Evolutionary conservation across 495 filamentous ascomycete genomes (phyloP).

Genomic region (Cairneyella variabilis): DNA sequence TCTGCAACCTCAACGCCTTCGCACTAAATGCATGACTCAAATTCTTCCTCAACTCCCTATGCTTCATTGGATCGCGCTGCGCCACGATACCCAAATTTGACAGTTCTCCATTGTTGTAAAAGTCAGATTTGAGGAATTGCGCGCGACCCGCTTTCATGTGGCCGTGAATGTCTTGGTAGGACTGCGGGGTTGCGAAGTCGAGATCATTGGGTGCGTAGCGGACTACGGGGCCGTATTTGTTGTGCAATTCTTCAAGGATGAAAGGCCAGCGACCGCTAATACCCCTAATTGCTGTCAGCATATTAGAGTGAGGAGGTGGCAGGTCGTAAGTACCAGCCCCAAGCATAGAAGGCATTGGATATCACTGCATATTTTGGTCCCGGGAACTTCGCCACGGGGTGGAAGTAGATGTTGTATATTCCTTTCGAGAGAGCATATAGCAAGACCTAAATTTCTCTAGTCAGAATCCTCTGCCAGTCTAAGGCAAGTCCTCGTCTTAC

Average conservation of each 20-base stretch:
- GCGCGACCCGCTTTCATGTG: not conserved
- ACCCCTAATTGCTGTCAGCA: constrained; percentile 14
- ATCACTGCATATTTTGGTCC: constrained; percentile 25
- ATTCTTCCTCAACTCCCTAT: not conserved
- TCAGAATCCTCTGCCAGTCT: too few relatives aligned
- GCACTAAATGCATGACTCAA: constrained; percentile 1
- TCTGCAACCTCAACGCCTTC: not conserved
- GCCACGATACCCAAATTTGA: not conserved
- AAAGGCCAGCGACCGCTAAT: not conserved
- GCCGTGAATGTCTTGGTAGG: not conserved
- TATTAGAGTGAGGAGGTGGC: too few relatives aligned
- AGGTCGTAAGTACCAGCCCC: too few relatives aligned
- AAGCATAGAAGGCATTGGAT: not conserved
- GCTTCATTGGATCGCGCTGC: constrained; percentile 14
- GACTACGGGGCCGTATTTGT: constrained; percentile 44
- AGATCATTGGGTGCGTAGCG: constrained; percentile 34
- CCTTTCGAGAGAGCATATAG: too few relatives aligned
- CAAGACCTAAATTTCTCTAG: too few relatives aligned
- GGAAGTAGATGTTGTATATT: constrained; percentile 44
- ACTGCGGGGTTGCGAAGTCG: not conserved
- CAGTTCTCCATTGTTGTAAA: not conserved
- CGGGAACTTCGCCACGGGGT: constrained; percentile 45
- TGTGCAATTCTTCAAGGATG: constrained; percentile 27
- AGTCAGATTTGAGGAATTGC: not conserved
- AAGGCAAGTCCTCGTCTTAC: too few relatives aligned